Evolutionary conservation across 2,329 filamentous ascomycete species (phyloP), one percentile per base, ranked within the genome.

Genomic region (Colletotrichum karsti): DNA sequence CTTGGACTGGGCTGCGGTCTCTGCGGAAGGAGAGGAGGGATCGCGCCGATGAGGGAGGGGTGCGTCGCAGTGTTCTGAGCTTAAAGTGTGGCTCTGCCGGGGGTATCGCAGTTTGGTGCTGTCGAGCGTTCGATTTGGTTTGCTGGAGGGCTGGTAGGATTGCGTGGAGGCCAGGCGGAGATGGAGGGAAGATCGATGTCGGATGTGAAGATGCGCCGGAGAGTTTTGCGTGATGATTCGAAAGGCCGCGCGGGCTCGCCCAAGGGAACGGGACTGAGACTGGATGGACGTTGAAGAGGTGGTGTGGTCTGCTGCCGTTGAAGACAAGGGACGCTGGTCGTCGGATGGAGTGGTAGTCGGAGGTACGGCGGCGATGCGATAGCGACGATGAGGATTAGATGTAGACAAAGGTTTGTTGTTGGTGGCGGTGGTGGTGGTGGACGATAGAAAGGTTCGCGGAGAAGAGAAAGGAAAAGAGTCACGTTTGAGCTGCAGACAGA

Each of bases 41-140:
- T 54, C 35, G 58, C 48, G 58, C 37, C 58, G 48, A 61, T 61
- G 48, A 61, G 58, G 35, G 28, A 61, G 48, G 58, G 58, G 58
- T 20, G 59, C 53, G 64, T 67, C 64, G 60, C 64, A 67, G 44
- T n/a, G 46, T 26, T 24, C 46, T 26, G 60, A 67, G 60, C 64
- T 64, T 59, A 64, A 67, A 59, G 30, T 58, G 30, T 64, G 60
- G 64, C 28, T 18, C 60, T 64, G 28, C 51, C 46, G 37, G 60
- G 60, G 41, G n/a, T 67, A 64, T 67, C 53, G 64, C 46, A 8
- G 64, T 53, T 50, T 39, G 20, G 22, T 20, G 26, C 26, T 22
- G 42, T 12, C 42, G 28, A 26, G 42, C 22, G 56, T 37, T 50
- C 28, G 28, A 26, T 15, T 7, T 22, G 33, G 24, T 8, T 39